Base-by-base conservation (phyloP, 768 basidiomycete species). In the Suillus ampliporus region DNA sequence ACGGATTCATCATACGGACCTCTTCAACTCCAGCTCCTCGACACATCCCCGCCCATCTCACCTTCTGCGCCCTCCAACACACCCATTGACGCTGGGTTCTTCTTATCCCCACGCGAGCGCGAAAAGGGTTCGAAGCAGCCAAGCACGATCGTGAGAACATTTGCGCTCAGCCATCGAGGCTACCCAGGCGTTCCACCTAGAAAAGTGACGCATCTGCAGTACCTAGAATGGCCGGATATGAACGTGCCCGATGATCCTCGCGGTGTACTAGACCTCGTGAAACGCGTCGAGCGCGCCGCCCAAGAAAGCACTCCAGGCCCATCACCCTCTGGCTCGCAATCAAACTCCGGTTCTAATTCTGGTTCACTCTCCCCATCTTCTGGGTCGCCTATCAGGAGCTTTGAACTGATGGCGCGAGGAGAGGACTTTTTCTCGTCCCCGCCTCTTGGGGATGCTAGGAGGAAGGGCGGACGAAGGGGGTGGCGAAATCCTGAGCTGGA, bases 191-290 rank as follows among this genome's bases (percentile, higher is more conserved):
- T 83, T 14, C 81, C 84, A 3, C 80, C 89, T 2, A 82, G 94
- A n/a, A 83, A 77, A 61, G 82, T 99, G 17, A 83, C 89, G 0
- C 97, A 99, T 70, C 78, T 98, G 57, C 97, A 99, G 74, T 98
- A 95, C 71, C 83, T 96, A 43, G 90, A 91, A 43, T 99, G 97
- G 97, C 94, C 96, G 2, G 97, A 99, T 70, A 90, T 98, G 80
- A 95, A 95, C 72, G 94, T 99, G 14, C 97, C 97, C 0, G 87
- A 90, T 14, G 88, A 94, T 62, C 89, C 96, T 0, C 79, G 84
- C 8, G 90, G 89, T 8, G 79, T 98, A 21, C 77, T 97, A 46
- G 79, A 83, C 15, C 83, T 99, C 26, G 84, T 97, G 58, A 83
- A 81, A 63, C 87, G 89, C 64, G 89, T 94, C n/a, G 88, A 75